These are phyloP conservation scores for Avena sativa DNA, from an alignment of 176 grass and related monocot species.

Conservation along the genomic window DNA sequence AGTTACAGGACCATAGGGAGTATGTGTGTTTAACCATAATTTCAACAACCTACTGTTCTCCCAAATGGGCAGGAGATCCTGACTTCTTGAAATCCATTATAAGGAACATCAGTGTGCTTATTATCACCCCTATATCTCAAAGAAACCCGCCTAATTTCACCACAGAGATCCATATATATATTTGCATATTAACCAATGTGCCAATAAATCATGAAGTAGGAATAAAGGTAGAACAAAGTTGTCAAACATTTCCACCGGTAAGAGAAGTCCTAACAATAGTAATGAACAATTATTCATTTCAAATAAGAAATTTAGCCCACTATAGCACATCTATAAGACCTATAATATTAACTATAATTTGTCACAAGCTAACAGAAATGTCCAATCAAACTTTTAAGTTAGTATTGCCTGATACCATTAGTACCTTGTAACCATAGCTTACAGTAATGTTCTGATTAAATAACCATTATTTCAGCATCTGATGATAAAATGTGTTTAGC, in stretches of 20 bases:
- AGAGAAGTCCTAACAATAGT: background rate
- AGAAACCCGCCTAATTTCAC: background rate
- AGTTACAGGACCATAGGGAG: no score
- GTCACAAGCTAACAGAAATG: background rate
- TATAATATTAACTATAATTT: background rate
- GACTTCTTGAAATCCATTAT: background rate
- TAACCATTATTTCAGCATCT: background rate
- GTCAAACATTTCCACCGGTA: background rate
- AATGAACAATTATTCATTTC: background rate
- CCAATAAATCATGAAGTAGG: background rate
- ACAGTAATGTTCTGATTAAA: background rate
- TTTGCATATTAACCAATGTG: background rate
- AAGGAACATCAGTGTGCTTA: background rate
- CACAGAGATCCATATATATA: background rate
- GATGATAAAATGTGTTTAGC: background rate
- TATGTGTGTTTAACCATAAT: background rate
- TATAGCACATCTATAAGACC: background rate
- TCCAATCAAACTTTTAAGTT: constrained; percentile 8
- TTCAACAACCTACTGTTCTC: background rate
- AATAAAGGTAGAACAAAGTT: background rate
- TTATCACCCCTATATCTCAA: background rate
- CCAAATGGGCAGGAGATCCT: background rate
- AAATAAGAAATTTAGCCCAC: background rate
- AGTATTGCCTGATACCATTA: background rate
- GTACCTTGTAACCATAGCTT: constrained; percentile 14